Conservation (phyloP, 768 basidiomycete species). For the Omphalotus guepiniiformis region DNA sequence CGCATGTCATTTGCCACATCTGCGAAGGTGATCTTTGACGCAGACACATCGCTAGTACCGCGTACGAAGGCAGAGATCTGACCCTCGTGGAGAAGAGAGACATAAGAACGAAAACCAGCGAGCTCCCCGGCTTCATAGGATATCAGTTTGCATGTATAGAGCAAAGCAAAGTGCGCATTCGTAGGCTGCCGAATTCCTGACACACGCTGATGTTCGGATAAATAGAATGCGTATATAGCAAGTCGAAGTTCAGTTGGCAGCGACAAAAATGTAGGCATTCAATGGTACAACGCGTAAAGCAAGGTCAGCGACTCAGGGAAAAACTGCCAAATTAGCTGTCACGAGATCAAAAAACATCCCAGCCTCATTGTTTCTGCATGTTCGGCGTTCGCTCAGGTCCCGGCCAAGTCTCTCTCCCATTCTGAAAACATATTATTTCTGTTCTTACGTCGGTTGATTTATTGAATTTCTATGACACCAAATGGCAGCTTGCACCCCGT, state of each 20-base stretch:
- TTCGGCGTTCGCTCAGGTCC: not conserved
- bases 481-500: not conserved
- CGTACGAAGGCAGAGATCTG: constrained; percentile 27
- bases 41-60: constrained; percentile 15
- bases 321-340: too few relatives aligned
- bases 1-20: constrained; percentile 39
- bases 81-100: constrained; percentile 34
- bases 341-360: not conserved
- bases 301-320: too few relatives aligned
- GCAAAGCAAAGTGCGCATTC: constrained; percentile 29
- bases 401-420: too few relatives aligned
- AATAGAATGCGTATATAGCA: constrained; percentile 26
- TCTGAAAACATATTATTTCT: too few relatives aligned
- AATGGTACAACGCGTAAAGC: too few relatives aligned
- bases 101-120: constrained; percentile 20
- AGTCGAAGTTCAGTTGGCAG: constrained; percentile 32
- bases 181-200: constrained; percentile 23
- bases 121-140: constrained; percentile 24
- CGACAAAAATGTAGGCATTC: constrained; percentile 15
- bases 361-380: not conserved
- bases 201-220: constrained; percentile 22
- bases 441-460: too few relatives aligned
- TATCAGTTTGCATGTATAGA: constrained; percentile 27
- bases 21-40: constrained; percentile 24
- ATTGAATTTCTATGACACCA: not conserved